Conservation (phyloP, 345 rosid species). For the Cardamine occulta region DNA sequence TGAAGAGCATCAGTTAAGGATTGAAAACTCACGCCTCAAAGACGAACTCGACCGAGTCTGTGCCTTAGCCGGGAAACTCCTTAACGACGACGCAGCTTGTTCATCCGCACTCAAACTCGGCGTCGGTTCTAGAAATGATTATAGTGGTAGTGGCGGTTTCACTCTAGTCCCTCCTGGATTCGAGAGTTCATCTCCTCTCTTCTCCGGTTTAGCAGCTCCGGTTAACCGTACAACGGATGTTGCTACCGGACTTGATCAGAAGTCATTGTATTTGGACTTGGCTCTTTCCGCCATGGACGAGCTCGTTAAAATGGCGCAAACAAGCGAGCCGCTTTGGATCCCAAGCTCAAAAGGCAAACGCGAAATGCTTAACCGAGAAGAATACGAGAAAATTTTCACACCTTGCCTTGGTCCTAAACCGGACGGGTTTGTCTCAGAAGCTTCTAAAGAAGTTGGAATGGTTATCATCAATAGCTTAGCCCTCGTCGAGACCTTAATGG, state of each 20-base stretch:
- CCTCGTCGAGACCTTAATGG: conserved; percentile 92
- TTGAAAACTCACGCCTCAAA: conserved; percentile 81
- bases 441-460: conserved; percentile 83
- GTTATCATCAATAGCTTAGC: conserved; percentile 90
- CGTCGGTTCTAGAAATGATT: conserved; percentile 48
- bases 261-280: conserved; percentile 77
- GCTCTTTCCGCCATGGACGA: conserved; percentile 91
- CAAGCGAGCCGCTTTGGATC: conserved; percentile 83
- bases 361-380: conserved; percentile 40
- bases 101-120: conserved; percentile 77
- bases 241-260: conserved; percentile 51
- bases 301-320: conserved; percentile 77
- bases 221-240: conserved; percentile 45
- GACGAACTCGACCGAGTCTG: conserved; percentile 92
- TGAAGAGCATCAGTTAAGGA: conserved; percentile 85
- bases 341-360: conserved; percentile 62
- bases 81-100: conserved; percentile 48
- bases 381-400: conserved; percentile 59
- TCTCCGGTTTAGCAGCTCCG: conserved; percentile 40
- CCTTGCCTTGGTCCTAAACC: conserved; percentile 77
- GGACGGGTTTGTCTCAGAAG: conserved; percentile 69
- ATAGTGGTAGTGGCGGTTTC: conserved; percentile 10
- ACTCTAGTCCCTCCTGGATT: conserved; percentile 43
- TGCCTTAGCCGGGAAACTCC: conserved; percentile 79
- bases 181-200: conserved; percentile 51